These are phyloP conservation scores for Coriolopsis trogii DNA, from an alignment of 1,284 basidiomycete species.

Conservation along the genomic window DNA sequence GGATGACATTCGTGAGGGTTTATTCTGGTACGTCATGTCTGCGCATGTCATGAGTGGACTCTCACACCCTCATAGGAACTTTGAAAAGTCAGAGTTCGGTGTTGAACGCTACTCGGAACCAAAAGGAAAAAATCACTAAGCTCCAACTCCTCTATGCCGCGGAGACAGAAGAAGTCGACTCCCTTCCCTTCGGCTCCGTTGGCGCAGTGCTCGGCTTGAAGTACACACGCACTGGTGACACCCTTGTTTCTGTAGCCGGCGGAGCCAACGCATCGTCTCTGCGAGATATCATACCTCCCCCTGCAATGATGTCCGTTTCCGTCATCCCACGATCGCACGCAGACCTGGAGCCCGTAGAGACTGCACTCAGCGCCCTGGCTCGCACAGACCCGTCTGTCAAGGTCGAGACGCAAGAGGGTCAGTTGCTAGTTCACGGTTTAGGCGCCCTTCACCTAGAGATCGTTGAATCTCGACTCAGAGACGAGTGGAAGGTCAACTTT, in stretches of 20 bases:
- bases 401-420: slow-evolving; percentile 78
- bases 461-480: slow-evolving; percentile 73
- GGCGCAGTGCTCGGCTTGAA: slow-evolving; percentile 85
- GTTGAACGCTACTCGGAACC: slow-evolving; percentile 69
- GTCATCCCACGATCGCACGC: slow-evolving; percentile 83
- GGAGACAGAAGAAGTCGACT: slow-evolving; percentile 79
- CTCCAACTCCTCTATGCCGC: slow-evolving; percentile 83
- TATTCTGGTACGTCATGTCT: slow-evolving; percentile 69
- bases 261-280: slow-evolving; percentile 45
- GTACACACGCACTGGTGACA: slow-evolving; percentile 88
- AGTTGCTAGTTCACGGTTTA: slow-evolving; percentile 82
- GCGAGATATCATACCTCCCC: slow-evolving; percentile 71
- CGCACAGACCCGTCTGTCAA: slow-evolving; percentile 88
- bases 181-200: slow-evolving; percentile 80
- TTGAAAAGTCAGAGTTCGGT: slow-evolving; percentile 66
- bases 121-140: slow-evolving; percentile 76
- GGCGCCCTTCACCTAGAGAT: slow-evolving; percentile 89
- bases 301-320: slow-evolving; percentile 78
- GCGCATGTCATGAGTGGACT: neutral
- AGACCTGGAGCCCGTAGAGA: slow-evolving; percentile 76
- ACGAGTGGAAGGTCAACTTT: slow-evolving; percentile 82
- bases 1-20: slow-evolving; percentile 90
- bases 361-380: slow-evolving; percentile 74
- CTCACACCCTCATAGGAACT: slow-evolving; percentile 50
- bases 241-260: slow-evolving; percentile 59